Evolutionary conservation across 2,329 filamentous ascomycete species (phyloP).

Genomic region (Dactylellina cionopaga): DNA sequence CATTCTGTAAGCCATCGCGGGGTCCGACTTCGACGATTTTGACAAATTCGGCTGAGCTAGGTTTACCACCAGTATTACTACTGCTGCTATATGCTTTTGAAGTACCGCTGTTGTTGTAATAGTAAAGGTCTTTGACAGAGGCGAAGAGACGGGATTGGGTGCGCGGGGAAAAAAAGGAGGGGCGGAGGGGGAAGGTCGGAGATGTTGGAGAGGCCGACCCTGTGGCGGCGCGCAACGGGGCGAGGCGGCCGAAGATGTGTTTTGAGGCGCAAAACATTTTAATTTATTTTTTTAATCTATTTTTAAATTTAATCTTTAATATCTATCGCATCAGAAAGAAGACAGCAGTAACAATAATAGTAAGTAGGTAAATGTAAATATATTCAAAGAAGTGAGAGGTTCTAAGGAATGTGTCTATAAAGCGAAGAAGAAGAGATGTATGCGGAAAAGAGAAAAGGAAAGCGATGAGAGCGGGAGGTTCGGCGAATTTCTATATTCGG

Average conservation of each 20-base stretch:
- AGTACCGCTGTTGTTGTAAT: constrained; percentile 16
- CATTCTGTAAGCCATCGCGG: constrained; percentile 86
- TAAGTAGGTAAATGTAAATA: neutral
- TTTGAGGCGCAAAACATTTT: constrained; percentile 51
- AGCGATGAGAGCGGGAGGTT: neutral
- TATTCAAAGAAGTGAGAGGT: neutral
- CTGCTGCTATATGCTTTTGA: neutral
- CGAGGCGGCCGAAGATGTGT: constrained; percentile 48
- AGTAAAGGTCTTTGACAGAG: constrained; percentile 42
- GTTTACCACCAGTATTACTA: neutral
- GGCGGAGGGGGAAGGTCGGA: constrained; percentile 20
- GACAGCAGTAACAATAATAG: no score
- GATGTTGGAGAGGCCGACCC: neutral
- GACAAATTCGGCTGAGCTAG: constrained; percentile 59
- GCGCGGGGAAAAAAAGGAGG: constrained; percentile 43
- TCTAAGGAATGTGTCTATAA: neutral
- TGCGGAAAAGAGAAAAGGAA: neutral
- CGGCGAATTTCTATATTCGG: constrained; percentile 6
- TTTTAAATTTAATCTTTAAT: neutral
- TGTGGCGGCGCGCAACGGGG: constrained; percentile 17
- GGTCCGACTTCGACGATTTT: constrained; percentile 84
- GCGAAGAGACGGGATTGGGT: constrained; percentile 50
- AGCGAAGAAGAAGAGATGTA: neutral
- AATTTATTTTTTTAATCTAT: neutral
- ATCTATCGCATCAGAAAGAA: neutral